These are phyloP conservation scores for Botrytis byssoidea DNA, from an alignment of 2,329 filamentous ascomycete species.

Conservation along the genomic window DNA sequence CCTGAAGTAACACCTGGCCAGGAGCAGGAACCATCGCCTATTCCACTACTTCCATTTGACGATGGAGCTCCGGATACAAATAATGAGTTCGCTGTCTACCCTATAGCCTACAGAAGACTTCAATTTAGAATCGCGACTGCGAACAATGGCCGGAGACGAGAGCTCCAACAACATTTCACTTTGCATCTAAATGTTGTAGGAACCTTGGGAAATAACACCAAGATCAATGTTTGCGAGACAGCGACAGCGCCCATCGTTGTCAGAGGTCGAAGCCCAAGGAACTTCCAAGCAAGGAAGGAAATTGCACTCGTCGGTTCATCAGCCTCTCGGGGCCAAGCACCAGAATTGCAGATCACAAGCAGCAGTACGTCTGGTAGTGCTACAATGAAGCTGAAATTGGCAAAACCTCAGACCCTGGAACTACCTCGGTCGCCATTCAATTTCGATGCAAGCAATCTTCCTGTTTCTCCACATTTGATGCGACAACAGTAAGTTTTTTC, in stretches of 20 bases:
- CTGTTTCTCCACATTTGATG: constrained; percentile 34
- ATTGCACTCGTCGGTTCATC: constrained; percentile 62
- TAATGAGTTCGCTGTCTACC: constrained; percentile 81
- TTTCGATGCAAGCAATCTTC: constrained; percentile 38
- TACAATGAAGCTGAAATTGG: constrained; percentile 28
- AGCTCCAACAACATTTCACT: constrained; percentile 94
- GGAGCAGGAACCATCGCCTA: constrained; percentile 83
- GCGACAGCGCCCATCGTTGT: constrained; percentile 91
- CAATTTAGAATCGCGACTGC: constrained; percentile 94
- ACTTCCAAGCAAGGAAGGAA: constrained; percentile 93
- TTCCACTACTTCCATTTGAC: constrained; percentile 69
- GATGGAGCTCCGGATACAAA: constrained; percentile 42
- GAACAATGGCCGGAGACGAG: constrained; percentile 91
- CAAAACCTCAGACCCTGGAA: constrained; percentile 34
- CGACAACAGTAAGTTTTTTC: constrained; percentile 35
- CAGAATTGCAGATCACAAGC: constrained; percentile 36
- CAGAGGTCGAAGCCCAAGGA: constrained; percentile 85
- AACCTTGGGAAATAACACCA: constrained; percentile 78
- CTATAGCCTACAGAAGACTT: constrained; percentile 88
- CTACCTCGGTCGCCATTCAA: constrained; percentile 38
- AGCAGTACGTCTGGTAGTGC: constrained; percentile 28
- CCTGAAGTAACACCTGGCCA: constrained; percentile 61
- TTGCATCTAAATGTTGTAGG: constrained; percentile 83
- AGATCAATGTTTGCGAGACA: constrained; percentile 77
- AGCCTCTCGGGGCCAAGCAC: constrained; percentile 38